phyloP scores from a whole-genome alignment of 495 filamentous ascomycete genomes.

The Massariosphaeria phaeospora region DNA sequence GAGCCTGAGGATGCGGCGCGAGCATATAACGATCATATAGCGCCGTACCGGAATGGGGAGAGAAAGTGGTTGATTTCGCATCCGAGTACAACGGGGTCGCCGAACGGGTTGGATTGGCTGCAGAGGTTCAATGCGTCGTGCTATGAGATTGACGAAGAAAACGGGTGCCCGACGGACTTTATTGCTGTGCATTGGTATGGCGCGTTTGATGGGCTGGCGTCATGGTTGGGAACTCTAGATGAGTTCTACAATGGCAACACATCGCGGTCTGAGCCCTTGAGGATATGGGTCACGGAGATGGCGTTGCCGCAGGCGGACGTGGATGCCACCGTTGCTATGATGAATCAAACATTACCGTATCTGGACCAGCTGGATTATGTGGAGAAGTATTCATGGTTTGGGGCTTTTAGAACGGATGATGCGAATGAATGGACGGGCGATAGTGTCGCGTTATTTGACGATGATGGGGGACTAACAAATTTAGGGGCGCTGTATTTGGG shows the following conservation, averaged over 20 bases:
- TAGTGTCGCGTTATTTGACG: conserved; percentile 18
- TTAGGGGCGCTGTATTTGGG: conserved; percentile 25
- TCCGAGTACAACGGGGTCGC: conserved; percentile 14
- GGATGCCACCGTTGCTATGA: conserved; percentile 14
- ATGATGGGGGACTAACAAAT: conserved; percentile 20
- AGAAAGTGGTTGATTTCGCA: conserved; percentile 21
- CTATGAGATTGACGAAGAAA: conserved; percentile 18
- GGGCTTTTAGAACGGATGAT: conserved; percentile 19
- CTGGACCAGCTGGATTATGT: conserved; percentile 25
- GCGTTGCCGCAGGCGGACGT: conserved; percentile 19
- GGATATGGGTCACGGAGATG: conserved; percentile 28
- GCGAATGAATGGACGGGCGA: conserved; percentile 29
- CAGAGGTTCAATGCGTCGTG: conserved; percentile 10
- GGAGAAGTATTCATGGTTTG: conserved; percentile 28
- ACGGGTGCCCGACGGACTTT: conserved; percentile 28
- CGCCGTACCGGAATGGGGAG: conserved; percentile 5
- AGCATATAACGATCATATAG: conserved; percentile 21
- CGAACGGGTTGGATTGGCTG: conserved; percentile 21
- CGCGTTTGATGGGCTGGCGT: conserved; percentile 18
- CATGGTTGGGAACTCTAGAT: conserved; percentile 16
- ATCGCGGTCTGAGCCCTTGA: neutral
- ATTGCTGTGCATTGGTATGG: conserved; percentile 29
- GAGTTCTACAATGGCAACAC: conserved; percentile 21
- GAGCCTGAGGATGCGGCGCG: conserved; percentile 15
- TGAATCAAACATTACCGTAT: conserved; percentile 24